A percentile compares a stretch with the other conserved stretches of the same genome.
Evolutionary conservation across 1,139 yeast genomes (phyloP).

Genomic region (Ogataea hybrid): DNA sequence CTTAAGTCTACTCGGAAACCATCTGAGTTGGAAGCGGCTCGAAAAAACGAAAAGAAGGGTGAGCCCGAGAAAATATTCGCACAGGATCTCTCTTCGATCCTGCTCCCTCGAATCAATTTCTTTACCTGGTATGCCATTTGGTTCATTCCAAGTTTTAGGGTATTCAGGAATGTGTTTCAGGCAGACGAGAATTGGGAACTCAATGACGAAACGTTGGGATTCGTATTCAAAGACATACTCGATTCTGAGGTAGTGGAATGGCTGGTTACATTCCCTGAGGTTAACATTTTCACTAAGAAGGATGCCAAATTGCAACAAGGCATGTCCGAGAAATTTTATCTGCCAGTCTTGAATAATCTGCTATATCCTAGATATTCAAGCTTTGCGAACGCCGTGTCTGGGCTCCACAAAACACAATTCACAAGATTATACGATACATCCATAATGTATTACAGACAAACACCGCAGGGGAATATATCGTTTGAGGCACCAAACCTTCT

Average conservation of each 20-base stretch:
- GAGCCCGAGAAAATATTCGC: slow-evolving; percentile 21
- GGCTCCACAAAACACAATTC: slow-evolving; percentile 40
- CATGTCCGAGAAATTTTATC: slow-evolving; percentile 48
- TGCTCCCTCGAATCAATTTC: slow-evolving; percentile 45
- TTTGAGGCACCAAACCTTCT: slow-evolving; percentile 50
- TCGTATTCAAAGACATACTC: slow-evolving; percentile 22
- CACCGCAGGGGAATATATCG: slow-evolving; percentile 7
- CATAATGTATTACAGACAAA: slow-evolving; percentile 39
- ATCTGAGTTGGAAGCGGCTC: slow-evolving; percentile 1
- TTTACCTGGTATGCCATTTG: slow-evolving; percentile 63
- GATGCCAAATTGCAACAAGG: slow-evolving; percentile 47
- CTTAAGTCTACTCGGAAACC: slow-evolving; percentile 15
- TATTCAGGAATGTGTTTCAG: slow-evolving; percentile 42
- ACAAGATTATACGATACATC: slow-evolving; percentile 53
- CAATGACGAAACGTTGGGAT: slow-evolving; percentile 34
- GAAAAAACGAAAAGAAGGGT: not conserved
- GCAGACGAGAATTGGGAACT: slow-evolving; percentile 68
- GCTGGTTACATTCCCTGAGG: slow-evolving; percentile 71
- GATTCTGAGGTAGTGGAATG: slow-evolving; percentile 37
- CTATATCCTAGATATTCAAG: slow-evolving; percentile 68
- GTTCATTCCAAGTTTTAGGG: slow-evolving; percentile 48
- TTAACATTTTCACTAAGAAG: slow-evolving; percentile 56
- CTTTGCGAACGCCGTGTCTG: slow-evolving; percentile 46
- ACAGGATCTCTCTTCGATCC: slow-evolving; percentile 27
- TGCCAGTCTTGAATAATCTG: slow-evolving; percentile 51